Percentiles rank a stretch among this genome's conserved stretches.
These are phyloP conservation scores for Colletotrichum somersetense DNA, from an alignment of 2,329 filamentous ascomycete genomes.

Conservation along the genomic window DNA sequence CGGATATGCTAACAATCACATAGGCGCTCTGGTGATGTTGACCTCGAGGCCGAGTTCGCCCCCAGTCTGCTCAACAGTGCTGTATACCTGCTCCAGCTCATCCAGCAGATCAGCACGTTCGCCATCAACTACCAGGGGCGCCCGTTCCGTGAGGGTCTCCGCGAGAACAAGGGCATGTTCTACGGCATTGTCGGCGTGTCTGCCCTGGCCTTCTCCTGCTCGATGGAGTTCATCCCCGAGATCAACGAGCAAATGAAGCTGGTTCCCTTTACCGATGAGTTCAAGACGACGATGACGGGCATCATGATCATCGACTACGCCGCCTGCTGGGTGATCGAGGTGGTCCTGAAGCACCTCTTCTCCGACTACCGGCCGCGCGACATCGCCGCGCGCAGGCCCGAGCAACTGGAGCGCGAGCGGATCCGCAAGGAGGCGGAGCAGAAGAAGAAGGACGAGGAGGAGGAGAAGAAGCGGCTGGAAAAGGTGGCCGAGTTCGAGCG, in stretches of 20 bases:
- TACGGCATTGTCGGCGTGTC: conserved; percentile 94
- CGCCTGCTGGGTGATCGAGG: conserved; percentile 89
- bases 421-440: conserved; percentile 73
- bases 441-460: conserved; percentile 61
- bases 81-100: conserved; percentile 95
- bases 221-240: conserved; percentile 94
- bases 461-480: conserved; percentile 65
- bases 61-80: conserved; percentile 96
- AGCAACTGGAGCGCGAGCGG: conserved; percentile 85
- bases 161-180: conserved; percentile 98
- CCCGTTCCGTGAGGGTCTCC: conserved; percentile 95
- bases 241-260: conserved; percentile 94
- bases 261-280: conserved; percentile 88
- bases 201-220: conserved; percentile 91
- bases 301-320: conserved; percentile 91
- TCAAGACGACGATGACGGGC: conserved; percentile 86
- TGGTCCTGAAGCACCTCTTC: conserved; percentile 85
- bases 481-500: conserved; percentile 72
- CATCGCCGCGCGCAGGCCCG: conserved; percentile 86
- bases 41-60: conserved; percentile 94
- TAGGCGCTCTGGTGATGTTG: conserved; percentile 72
- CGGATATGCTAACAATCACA: conserved; percentile 45
- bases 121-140: conserved; percentile 99
- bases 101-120: conserved; percentile 99
- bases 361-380: conserved; percentile 94